These are phyloP conservation scores for Fusarium vanettenii DNA, from an alignment of 2,329 filamentous ascomycete genomes.

Conservation along the genomic window DNA sequence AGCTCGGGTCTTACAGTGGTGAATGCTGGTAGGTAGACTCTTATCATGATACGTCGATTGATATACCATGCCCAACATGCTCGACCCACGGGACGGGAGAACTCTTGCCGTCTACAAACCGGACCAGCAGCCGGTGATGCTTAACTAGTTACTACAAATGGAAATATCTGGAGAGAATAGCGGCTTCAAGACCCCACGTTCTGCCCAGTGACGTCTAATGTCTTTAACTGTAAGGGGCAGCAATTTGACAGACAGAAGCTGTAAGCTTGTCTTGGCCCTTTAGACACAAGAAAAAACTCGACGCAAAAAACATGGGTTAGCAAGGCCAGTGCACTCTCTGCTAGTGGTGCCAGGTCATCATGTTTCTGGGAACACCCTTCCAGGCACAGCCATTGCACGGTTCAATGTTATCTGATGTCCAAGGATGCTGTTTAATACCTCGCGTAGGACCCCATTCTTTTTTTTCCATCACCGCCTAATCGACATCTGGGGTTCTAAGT, in stretches of 20 bases:
- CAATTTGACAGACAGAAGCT: constrained; percentile 15
- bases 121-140: background rate
- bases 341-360: constrained; percentile 20
- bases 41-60: background rate
- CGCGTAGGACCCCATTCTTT: background rate
- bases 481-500: constrained; percentile 3
- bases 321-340: constrained; percentile 6
- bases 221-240: constrained; percentile 14
- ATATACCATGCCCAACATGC: background rate
- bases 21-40: background rate
- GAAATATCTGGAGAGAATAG: constrained; percentile 32
- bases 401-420: background rate
- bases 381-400: background rate
- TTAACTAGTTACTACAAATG: constrained; percentile 16
- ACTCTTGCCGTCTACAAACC: background rate
- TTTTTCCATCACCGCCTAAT: constrained; percentile 26
- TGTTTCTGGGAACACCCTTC: background rate
- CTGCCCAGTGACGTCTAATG: constrained; percentile 22
- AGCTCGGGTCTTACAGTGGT: background rate
- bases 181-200: constrained; percentile 20
- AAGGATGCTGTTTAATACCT: background rate
- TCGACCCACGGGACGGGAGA: background rate
- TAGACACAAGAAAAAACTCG: constrained; percentile 3
- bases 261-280: background rate
- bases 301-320: constrained; percentile 13